These are phyloP conservation scores for Candida tetrigidarum DNA, from an alignment of 1,139 yeast species.

Conservation along the genomic window DNA sequence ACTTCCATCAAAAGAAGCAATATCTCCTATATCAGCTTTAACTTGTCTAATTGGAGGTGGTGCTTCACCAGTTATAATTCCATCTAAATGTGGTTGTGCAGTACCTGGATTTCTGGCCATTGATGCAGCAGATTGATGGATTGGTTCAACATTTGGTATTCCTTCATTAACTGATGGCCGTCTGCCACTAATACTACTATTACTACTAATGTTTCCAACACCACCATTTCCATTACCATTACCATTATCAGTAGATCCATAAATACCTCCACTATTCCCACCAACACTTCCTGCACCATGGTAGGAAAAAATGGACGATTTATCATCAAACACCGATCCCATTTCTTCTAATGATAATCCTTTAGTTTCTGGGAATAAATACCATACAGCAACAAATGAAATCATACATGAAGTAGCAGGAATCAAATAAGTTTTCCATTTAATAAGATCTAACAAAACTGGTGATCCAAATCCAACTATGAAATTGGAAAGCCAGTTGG, in stretches of 20 bases:
- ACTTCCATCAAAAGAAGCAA: slow-evolving; percentile 26
- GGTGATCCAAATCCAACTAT: slow-evolving; percentile 93
- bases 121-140: slow-evolving; percentile 40
- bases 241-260: slow-evolving; percentile 22
- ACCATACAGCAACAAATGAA: slow-evolving; percentile 60
- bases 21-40: slow-evolving; percentile 20
- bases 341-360: slow-evolving; percentile 59
- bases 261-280: slow-evolving; percentile 11
- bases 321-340: slow-evolving; percentile 55
- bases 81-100: slow-evolving; percentile 28
- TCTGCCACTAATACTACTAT: slow-evolving; percentile 16
- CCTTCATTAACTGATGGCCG: slow-evolving; percentile 22
- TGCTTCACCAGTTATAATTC: slow-evolving; percentile 14
- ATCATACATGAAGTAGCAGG: slow-evolving; percentile 79
- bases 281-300: slow-evolving; percentile 34
- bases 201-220: slow-evolving; percentile 20
- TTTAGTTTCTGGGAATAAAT: slow-evolving; percentile 57
- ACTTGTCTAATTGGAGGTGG: slow-evolving; percentile 22
- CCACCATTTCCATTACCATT: slow-evolving; percentile 30
- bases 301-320: slow-evolving; percentile 47
- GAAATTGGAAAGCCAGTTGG: slow-evolving; percentile 95
- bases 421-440: slow-evolving; percentile 80
- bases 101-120: slow-evolving; percentile 43
- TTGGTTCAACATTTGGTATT: slow-evolving; percentile 20
- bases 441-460: slow-evolving; percentile 71